phyloP scores from a whole-genome alignment of 1,284 basidiomycete genomes.

The Pascua sp. region DNA sequence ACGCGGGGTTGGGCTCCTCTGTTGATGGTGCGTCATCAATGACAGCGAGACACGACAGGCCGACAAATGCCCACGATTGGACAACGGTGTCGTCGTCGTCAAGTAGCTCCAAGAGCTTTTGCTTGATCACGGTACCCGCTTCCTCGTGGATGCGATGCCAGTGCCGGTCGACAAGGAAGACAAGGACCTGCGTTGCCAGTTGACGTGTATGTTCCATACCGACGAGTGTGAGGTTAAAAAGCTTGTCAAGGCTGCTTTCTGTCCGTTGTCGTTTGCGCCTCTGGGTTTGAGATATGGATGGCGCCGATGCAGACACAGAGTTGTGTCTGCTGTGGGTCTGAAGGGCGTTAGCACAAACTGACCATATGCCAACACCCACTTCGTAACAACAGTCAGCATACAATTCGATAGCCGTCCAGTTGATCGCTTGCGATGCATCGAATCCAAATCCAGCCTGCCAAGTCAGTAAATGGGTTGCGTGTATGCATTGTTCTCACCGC shows the following conservation, averaged over 20 bases:
- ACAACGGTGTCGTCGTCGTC: constrained; percentile 61
- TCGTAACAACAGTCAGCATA: constrained; percentile 72
- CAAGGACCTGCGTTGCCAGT: constrained; percentile 69
- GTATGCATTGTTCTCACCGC: constrained; percentile 12
- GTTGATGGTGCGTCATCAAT: constrained; percentile 2
- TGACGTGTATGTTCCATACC: constrained; percentile 39
- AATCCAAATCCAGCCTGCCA: constrained; percentile 64
- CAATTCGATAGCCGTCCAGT: constrained; percentile 79
- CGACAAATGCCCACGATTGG: constrained; percentile 79
- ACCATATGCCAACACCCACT: constrained; percentile 49
- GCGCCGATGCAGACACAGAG: background rate
- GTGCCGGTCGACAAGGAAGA: constrained; percentile 78
- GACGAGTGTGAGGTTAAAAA: constrained; percentile 57
- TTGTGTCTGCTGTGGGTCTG: background rate
- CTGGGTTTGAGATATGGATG: background rate
- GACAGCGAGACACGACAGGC: constrained; percentile 58
- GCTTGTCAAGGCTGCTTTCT: constrained; percentile 55
- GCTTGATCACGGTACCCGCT: constrained; percentile 59
- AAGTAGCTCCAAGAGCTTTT: constrained; percentile 60
- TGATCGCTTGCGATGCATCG: constrained; percentile 63
- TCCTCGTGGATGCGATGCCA: constrained; percentile 61
- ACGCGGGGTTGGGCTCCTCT: background rate
- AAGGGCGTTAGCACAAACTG: background rate
- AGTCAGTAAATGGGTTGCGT: constrained; percentile 3
- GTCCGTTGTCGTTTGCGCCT: constrained; percentile 52